Evolutionary conservation across 2,329 filamentous ascomycete genomes (phyloP).

Genomic region (Nectriaceae sp.): DNA sequence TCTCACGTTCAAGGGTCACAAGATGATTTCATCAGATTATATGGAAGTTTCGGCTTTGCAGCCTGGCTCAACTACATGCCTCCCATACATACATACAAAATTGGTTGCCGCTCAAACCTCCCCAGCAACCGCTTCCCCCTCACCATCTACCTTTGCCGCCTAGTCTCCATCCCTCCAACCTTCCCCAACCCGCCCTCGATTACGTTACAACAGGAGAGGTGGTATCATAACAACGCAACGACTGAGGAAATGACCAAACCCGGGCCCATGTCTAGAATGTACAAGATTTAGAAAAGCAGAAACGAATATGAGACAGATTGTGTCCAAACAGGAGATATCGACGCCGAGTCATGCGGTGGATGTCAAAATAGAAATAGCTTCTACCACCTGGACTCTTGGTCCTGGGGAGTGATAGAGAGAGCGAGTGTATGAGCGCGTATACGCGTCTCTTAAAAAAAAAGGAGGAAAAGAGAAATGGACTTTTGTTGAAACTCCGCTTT

Average conservation of each 20-base stretch:
- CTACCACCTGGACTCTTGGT: constrained; percentile 17
- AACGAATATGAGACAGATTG: constrained; percentile 35
- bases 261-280: constrained; percentile 37
- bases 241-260: constrained; percentile 31
- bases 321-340: constrained; percentile 32
- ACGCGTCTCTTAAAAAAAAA: background rate
- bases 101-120: constrained; percentile 21
- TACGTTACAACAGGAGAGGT: constrained; percentile 18
- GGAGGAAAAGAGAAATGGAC: constrained; percentile 18
- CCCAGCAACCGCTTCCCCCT: constrained; percentile 19
- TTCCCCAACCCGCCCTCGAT: constrained; percentile 11
- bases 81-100: constrained; percentile 16
- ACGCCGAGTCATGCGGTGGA: constrained; percentile 30
- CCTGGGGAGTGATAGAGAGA: constrained; percentile 13
- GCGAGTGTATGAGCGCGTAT: constrained; percentile 17
- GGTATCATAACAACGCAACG: constrained; percentile 31
- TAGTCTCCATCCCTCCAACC: constrained; percentile 12
- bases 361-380: constrained; percentile 22
- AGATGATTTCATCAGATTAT: background rate
- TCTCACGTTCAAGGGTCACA: background rate
- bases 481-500: constrained; percentile 5
- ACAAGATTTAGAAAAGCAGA: constrained; percentile 28
- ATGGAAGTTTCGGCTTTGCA: constrained; percentile 21
- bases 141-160: constrained; percentile 4
- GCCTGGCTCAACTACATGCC: constrained; percentile 15